Conservation (phyloP, 2,329 filamentous ascomycete genomes). For the Monosporascus sp. region DNA sequence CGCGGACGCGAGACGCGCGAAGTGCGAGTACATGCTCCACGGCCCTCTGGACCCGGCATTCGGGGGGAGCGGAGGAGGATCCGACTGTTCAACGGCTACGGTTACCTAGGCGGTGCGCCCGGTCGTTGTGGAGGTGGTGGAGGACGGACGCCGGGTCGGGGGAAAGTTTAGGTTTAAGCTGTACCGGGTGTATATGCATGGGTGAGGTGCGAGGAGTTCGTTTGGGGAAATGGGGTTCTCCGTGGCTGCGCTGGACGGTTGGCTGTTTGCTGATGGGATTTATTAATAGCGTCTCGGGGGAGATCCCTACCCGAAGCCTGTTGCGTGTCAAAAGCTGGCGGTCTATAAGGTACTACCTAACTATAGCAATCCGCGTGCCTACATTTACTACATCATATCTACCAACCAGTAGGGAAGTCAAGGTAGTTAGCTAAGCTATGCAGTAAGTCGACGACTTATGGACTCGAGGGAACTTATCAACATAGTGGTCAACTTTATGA, state of each 20-base stretch:
- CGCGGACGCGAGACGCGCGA: neutral
- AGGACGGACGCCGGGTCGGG: constrained; percentile 9
- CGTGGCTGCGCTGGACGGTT: neutral
- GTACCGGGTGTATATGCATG: constrained; percentile 29
- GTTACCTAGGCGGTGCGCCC: constrained; percentile 28
- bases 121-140: constrained; percentile 18
- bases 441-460: no score
- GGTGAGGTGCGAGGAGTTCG: constrained; percentile 7
- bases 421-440: no score
- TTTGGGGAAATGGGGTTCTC: neutral
- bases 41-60: constrained; percentile 21
- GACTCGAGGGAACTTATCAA: no score
- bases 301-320: no score
- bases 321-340: no score
- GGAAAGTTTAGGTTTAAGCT: constrained; percentile 20
- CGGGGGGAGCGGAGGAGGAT: constrained; percentile 13
- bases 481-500: no score
- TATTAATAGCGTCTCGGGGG: no score
- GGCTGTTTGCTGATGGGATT: neutral
- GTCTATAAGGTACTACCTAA: no score
- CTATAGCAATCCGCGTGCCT: no score
- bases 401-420: no score
- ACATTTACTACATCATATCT: no score
- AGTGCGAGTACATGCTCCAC: constrained; percentile 29
- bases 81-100: neutral